Evolutionary conservation across 1,284 basidiomycete species (phyloP).

Genomic region (Boletellus deceptivus): DNA sequence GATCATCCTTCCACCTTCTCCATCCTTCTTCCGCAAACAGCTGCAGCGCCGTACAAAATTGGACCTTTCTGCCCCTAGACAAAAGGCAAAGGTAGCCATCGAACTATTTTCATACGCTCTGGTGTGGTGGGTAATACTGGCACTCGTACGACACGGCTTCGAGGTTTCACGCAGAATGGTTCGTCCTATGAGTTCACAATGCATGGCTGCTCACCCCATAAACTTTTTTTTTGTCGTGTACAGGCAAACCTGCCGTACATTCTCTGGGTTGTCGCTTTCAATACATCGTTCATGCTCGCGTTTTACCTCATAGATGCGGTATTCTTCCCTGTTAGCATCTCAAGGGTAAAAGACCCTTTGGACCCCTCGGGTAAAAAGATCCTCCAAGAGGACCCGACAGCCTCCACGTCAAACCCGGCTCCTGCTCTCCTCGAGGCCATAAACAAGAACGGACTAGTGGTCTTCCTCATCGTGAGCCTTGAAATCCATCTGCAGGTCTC

Average conservation of each 20-base stretch:
- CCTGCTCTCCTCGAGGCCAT: slow-evolving; percentile 76
- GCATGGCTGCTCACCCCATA: neutral
- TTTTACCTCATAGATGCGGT: slow-evolving; percentile 78
- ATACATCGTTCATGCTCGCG: slow-evolving; percentile 79
- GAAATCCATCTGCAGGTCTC: slow-evolving; percentile 21
- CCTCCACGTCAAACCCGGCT: slow-evolving; percentile 26
- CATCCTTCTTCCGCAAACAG: slow-evolving; percentile 63
- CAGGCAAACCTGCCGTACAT: slow-evolving; percentile 90
- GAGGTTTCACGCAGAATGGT: slow-evolving; percentile 80
- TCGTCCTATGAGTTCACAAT: slow-evolving; percentile 24
- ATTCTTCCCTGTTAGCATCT: slow-evolving; percentile 53
- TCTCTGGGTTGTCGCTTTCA: slow-evolving; percentile 88
- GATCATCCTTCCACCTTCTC: slow-evolving; percentile 75
- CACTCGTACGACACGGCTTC: slow-evolving; percentile 38
- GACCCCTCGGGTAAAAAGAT: slow-evolving; percentile 33
- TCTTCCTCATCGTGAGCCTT: slow-evolving; percentile 86
- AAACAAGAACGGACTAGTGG: slow-evolving; percentile 75
- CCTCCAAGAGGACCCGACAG: slow-evolving; percentile 28
- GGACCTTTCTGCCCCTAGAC: slow-evolving; percentile 37
- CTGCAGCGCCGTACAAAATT: slow-evolving; percentile 27
- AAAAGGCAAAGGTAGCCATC: slow-evolving; percentile 68
- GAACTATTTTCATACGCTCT: slow-evolving; percentile 77
- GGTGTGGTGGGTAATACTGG: slow-evolving; percentile 74
- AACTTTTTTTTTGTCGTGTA: neutral
- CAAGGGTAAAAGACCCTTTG: slow-evolving; percentile 28